Conservation (phyloP, 208 protist species). For the Leishmania mexicana region DNA sequence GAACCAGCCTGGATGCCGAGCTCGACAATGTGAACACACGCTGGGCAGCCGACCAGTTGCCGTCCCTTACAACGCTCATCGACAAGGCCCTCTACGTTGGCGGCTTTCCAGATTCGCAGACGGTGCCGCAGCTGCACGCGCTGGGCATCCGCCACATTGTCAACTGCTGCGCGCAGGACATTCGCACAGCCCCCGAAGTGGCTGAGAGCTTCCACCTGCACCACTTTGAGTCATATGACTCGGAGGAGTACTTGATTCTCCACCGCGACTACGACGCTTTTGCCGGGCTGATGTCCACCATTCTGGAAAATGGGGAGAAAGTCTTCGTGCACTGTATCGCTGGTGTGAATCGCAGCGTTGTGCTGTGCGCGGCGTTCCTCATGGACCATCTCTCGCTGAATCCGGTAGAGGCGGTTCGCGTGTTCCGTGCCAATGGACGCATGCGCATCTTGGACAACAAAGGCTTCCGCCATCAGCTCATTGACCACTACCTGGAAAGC, state of each 20-base stretch:
- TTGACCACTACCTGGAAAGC: slow-evolving; percentile 80
- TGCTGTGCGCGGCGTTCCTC: slow-evolving; percentile 81
- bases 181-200: slow-evolving; percentile 35
- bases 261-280: slow-evolving; percentile 77
- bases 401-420: slow-evolving; percentile 55
- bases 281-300: slow-evolving; percentile 46
- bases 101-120: slow-evolving; percentile 71
- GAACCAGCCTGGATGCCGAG: slow-evolving; percentile 58
- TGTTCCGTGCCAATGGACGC: slow-evolving; percentile 61
- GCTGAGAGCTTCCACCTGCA: slow-evolving; percentile 44
- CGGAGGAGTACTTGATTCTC: slow-evolving; percentile 80
- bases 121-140: slow-evolving; percentile 47
- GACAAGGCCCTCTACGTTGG: slow-evolving; percentile 72
- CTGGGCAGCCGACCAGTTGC: slow-evolving; percentile 29
- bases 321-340: slow-evolving; percentile 90
- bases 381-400: slow-evolving; percentile 59
- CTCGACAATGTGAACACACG: slow-evolving; percentile 37
- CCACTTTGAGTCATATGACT: slow-evolving; percentile 55
- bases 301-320: slow-evolving; percentile 41
- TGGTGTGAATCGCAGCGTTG: slow-evolving; percentile 86
- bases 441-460: slow-evolving; percentile 78
- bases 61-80: slow-evolving; percentile 57
- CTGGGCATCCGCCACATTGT: slow-evolving; percentile 69
- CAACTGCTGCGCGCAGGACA: slow-evolving; percentile 80
- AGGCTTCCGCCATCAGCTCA: slow-evolving; percentile 80